A percentile compares a stretch with the other conserved stretches of the same genome.
These are phyloP conservation scores for Blastomyces emzantsi DNA, from an alignment of 2,329 filamentous ascomycete species.

Conservation along the genomic window DNA sequence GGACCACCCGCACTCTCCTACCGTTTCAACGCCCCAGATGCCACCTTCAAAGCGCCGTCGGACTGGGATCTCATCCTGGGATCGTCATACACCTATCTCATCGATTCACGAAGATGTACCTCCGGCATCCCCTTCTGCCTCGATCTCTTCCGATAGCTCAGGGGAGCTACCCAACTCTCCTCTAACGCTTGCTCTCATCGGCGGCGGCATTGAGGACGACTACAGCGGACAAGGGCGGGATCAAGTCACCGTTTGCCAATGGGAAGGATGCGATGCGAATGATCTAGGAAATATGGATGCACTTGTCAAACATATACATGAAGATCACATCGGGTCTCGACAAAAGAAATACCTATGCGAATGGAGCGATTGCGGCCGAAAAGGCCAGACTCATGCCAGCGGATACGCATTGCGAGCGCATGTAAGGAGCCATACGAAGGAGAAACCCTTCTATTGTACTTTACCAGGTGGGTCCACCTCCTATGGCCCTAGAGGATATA, in stretches of 20 bases:
- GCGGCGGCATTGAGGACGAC: conserved; percentile 43
- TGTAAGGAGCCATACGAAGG: conserved; percentile 94
- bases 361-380: conserved; percentile 82
- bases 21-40: conserved; percentile 26
- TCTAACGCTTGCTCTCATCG: conserved; percentile 40
- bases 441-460: conserved; percentile 97
- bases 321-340: conserved; percentile 84
- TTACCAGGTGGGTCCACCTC: conserved; percentile 60
- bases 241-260: conserved; percentile 68
- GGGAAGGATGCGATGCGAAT: conserved; percentile 63
- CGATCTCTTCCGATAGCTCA: conserved; percentile 84
- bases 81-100: conserved; percentile 44
- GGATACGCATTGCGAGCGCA: conserved; percentile 94
- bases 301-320: conserved; percentile 75
- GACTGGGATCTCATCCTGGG: conserved; percentile 37
- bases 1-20: conserved; percentile 39
- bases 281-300: conserved; percentile 73
- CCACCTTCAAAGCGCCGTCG: conserved; percentile 43
- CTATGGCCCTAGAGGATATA: background rate
- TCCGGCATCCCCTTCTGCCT: conserved; percentile 47
- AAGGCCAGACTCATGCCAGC: conserved; percentile 85
- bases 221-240: conserved; percentile 64
- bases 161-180: conserved; percentile 70
- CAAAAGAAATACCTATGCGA: conserved; percentile 99
- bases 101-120: conserved; percentile 34